These are phyloP conservation scores for Verticillium nonalfalfae DNA, from an alignment of 2,329 filamentous ascomycete species.

Conservation along the genomic window DNA sequence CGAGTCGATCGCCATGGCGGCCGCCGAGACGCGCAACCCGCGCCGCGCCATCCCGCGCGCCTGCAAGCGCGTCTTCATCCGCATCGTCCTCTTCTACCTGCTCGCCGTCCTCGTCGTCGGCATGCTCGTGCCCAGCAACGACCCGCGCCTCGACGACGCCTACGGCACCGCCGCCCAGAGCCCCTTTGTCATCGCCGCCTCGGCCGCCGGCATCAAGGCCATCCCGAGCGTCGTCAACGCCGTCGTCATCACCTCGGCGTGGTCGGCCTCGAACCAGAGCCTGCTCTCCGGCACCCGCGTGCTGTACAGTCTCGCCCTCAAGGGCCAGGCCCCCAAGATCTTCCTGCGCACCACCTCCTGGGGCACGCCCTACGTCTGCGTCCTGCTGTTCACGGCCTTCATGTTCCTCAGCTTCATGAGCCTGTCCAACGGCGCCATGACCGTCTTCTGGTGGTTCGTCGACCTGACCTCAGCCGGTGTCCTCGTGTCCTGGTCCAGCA, in stretches of 20 bases:
- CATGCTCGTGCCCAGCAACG: constrained; percentile 37
- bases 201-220: constrained; percentile 58
- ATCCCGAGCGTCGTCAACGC: constrained; percentile 72
- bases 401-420: constrained; percentile 53
- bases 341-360: constrained; percentile 55
- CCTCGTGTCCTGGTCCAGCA: constrained; percentile 56
- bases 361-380: constrained; percentile 49
- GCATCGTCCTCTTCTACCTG: constrained; percentile 46
- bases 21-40: constrained; percentile 43
- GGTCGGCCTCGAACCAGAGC: constrained; percentile 63
- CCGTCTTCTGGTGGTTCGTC: constrained; percentile 61
- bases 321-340: constrained; percentile 50
- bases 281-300: constrained; percentile 54
- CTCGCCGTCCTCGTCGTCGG: constrained; percentile 44
- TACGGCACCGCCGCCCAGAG: constrained; percentile 40
- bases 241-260: constrained; percentile 66
- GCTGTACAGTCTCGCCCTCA: constrained; percentile 52
- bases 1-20: constrained; percentile 45
- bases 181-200: constrained; percentile 65
- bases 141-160: constrained; percentile 31
- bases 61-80: constrained; percentile 49
- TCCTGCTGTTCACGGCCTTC: constrained; percentile 45
- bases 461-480: constrained; percentile 56
- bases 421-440: constrained; percentile 49
- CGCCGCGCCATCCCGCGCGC: constrained; percentile 40